Evolutionary conservation across 768 basidiomycete species (phyloP).

Genomic region (Leccinum boreale): DNA sequence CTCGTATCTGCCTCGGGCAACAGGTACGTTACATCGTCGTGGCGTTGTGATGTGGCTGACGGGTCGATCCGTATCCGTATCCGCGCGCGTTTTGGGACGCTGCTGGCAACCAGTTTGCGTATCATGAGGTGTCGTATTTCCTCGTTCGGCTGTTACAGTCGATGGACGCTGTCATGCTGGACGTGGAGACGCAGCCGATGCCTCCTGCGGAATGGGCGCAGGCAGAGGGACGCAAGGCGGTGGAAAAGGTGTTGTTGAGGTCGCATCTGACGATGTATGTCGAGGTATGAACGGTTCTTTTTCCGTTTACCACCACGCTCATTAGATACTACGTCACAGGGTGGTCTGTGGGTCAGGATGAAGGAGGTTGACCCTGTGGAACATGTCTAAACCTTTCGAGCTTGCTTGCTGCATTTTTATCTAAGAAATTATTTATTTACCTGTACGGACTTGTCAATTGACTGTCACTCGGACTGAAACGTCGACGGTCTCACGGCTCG

Average conservation of each 20-base stretch:
- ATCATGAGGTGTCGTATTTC: slow-evolving; percentile 54
- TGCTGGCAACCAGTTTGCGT: slow-evolving; percentile 41
- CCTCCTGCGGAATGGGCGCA: slow-evolving; percentile 34
- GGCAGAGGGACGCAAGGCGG: slow-evolving; percentile 34
- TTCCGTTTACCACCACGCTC: not conserved
- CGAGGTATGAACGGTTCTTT: slow-evolving; percentile 26
- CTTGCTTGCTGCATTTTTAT: not conserved
- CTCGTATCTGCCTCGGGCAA: slow-evolving; percentile 59
- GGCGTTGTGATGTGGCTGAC: not conserved
- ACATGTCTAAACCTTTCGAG: not conserved
- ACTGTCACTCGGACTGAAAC: not conserved
- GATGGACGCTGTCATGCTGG: slow-evolving; percentile 42
- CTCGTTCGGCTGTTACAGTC: slow-evolving; percentile 50
- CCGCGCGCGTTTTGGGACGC: not conserved
- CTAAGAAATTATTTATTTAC: not conserved
- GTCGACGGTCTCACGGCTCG: not conserved
- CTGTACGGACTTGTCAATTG: not conserved
- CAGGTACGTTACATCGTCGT: slow-evolving; percentile 26
- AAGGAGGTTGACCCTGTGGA: slow-evolving; percentile 13
- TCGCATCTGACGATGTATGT: slow-evolving; percentile 43
- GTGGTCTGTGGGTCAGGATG: slow-evolving; percentile 27
- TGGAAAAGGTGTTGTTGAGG: slow-evolving; percentile 40
- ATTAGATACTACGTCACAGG: slow-evolving; percentile 3
- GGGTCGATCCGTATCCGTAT: not conserved
- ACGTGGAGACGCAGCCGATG: slow-evolving; percentile 33